Evolutionary conservation across 23 red algal species (phyloP), one percentile per base, ranked within the genome.

Genomic region (Chondrus crispus): DNA sequence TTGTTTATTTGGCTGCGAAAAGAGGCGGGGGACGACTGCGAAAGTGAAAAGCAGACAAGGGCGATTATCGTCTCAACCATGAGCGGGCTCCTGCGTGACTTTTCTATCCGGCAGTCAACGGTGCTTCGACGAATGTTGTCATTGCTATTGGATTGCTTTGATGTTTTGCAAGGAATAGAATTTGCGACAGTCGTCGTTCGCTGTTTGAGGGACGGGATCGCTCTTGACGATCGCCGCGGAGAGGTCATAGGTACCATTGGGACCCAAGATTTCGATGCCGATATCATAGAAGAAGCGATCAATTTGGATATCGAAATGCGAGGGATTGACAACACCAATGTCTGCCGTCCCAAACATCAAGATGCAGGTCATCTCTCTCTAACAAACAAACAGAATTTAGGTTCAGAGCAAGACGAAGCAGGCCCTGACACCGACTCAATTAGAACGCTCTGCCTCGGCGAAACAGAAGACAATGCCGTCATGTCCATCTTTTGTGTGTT

Each of bases 271-370:
- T 90, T 90, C 47, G 87, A 90, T 66, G 2, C 53, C n/a, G 87
- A 90, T 37, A 90, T 90, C 80, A 36, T 90, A 22, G 87, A 69
- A 42, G 87, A 90, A 47, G 87, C 43, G 13, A 68, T 64, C 43
- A 72, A 46, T 14, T 46, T 90, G 14, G 84, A 87, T 54, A 49
- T 66, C 26, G 66, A 74, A 66, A 0, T 32, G 26, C 26, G 60
- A 66, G 9, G 0, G 35, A 6, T 7, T 9, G 9, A n/a, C 60
- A 66, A 32, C 60, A 22, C 18, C 26, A 32, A 19, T 13, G 7
- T 22, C 26, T 8, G 9, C 60, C 60, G 60, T 66, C 35, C 26
- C 26, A n/a, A 32, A 66, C 9, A 0, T 32, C 26, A 32, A 22
- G 26, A 66, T 66, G 9, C 26, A 22, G 60, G 60, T 32, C 9